Evolutionary conservation across 1,284 basidiomycete genomes (phyloP).

Genomic region (Vanrija sp.): DNA sequence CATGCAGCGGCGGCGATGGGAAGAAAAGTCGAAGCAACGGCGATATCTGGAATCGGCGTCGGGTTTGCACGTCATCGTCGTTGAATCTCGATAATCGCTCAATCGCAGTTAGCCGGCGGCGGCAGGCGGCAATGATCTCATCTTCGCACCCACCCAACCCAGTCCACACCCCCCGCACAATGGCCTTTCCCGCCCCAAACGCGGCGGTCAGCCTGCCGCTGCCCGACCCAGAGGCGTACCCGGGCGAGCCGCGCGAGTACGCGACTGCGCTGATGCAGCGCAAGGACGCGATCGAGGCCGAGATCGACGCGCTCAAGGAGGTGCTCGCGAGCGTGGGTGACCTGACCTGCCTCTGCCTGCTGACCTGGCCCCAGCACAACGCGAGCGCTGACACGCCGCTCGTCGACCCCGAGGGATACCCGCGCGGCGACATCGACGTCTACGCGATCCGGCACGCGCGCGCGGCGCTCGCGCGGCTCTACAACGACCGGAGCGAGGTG

Average conservation of each 20-base stretch:
- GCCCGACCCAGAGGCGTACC: conserved; percentile 41
- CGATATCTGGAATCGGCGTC: conserved; percentile 11
- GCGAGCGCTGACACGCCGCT: conserved; percentile 56
- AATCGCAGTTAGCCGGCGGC: conserved; percentile 1
- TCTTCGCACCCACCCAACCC: neutral
- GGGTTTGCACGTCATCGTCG: too few relatives aligned
- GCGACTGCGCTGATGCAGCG: conserved; percentile 44
- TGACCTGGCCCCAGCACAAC: conserved; percentile 27
- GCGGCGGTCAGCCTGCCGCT: conserved; percentile 30
- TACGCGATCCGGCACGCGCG: conserved; percentile 70
- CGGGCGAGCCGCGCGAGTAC: conserved; percentile 41
- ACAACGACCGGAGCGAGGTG: conserved; percentile 68
- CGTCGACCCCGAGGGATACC: conserved; percentile 78
- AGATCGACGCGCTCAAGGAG: conserved; percentile 39
- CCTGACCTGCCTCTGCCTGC: too few relatives aligned
- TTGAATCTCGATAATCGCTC: conserved; percentile 1
- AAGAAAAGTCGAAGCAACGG: neutral
- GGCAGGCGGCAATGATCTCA: neutral
- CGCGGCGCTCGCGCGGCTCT: conserved; percentile 49
- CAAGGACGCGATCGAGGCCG: conserved; percentile 44
- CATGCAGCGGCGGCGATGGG: neutral
- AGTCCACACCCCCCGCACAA: neutral
- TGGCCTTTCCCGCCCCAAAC: conserved; percentile 26
- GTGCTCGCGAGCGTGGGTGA: conserved; percentile 16
- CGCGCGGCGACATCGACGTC: conserved; percentile 67